phyloP scores from a whole-genome alignment of 768 basidiomycete species.

The Russula sp. region DNA sequence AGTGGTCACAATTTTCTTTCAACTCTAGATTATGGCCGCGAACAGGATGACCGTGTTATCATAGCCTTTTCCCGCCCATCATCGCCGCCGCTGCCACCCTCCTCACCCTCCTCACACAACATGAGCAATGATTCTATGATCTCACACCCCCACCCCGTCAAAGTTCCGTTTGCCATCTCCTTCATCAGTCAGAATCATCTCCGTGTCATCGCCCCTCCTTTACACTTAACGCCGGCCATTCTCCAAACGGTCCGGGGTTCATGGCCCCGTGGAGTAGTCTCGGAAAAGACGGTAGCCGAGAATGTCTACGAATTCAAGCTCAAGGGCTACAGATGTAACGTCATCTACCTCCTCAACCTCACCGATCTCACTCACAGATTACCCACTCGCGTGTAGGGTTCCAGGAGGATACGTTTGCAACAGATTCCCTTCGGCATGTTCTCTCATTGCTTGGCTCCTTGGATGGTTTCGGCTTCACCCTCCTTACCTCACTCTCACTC shows the following conservation, averaged over 20 bases:
- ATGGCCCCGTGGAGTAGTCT: conserved; percentile 75
- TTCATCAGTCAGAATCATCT: conserved; percentile 61
- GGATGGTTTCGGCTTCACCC: conserved; percentile 60
- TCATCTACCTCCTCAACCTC: conserved; percentile 20
- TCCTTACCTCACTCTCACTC: conserved; percentile 65
- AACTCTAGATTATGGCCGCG: conserved; percentile 70
- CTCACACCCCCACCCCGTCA: conserved; percentile 2
- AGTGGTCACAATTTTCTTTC: conserved; percentile 61
- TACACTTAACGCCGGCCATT: conserved; percentile 72
- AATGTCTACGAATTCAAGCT: conserved; percentile 75
- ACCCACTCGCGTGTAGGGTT: conserved; percentile 47
- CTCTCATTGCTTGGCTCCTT: conserved; percentile 60
- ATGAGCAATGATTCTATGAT: conserved; percentile 21
- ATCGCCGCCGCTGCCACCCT: conserved; percentile 26
- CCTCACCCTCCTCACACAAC: conserved; percentile 30
- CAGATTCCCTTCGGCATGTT: conserved; percentile 68
- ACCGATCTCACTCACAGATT: conserved; percentile 11
- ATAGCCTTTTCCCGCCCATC: conserved; percentile 61
- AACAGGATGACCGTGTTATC: conserved; percentile 64
- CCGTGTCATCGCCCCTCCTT: conserved; percentile 72
- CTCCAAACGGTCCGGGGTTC: conserved; percentile 71
- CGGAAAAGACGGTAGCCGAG: conserved; percentile 69
- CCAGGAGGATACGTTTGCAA: conserved; percentile 68
- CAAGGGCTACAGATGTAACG: conserved; percentile 73
- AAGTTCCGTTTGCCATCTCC: conserved; percentile 58